Base-by-base conservation (phyloP, 2,329 filamentous ascomycete species). In the Celoporthe dispersa region DNA sequence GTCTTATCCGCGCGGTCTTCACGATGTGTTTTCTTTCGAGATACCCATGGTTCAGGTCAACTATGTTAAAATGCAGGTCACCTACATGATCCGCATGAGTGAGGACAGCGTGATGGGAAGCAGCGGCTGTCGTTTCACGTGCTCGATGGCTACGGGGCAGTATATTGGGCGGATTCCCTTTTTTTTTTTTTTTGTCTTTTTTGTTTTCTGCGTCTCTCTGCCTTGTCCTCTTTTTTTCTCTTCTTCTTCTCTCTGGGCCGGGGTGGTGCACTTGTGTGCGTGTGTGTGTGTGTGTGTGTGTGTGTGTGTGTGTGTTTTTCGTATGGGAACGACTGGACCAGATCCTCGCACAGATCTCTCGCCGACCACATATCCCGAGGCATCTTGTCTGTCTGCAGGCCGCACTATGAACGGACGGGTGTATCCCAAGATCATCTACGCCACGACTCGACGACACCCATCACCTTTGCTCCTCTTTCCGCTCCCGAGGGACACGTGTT, bases 1-100 rank as follows among this genome's bases (percentile, higher is more conserved):
- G 28, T 55, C 12, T 44, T 31, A 37, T 66, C 39, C 44, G 44
- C 41, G 41, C 31, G 14, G 62, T 64, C 62, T 62, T 41, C 60
- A 37, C 37, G 39, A 37, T 64, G 41, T 64, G 31, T 59, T 65
- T 35, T 35, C 31, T n/a, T 39, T 55, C 48, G 63, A 65, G 44
- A 65, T 53, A 51, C 63, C 63, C 48, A 65, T 53, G 48, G 28
- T 44, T 39, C 48, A 39, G 48, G 48, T 44, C 48, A 22, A 37
- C 35, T 31, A 22, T 39, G 37, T 57, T 33, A 39, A 59, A 22
- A 31, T 55, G 53, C 37, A 35, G 53, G 31, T 60, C 35, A 31
- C 51, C 48, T 25, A 41, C 35, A 44, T 41, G 53, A 39, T 41
- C 33, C 9, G 53, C 64, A 22, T 33, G n/a, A 37, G n/a, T 60